These are phyloP conservation scores for Penicillium psychrofluorescens DNA, from an alignment of 495 filamentous ascomycete species.

Conservation along the genomic window DNA sequence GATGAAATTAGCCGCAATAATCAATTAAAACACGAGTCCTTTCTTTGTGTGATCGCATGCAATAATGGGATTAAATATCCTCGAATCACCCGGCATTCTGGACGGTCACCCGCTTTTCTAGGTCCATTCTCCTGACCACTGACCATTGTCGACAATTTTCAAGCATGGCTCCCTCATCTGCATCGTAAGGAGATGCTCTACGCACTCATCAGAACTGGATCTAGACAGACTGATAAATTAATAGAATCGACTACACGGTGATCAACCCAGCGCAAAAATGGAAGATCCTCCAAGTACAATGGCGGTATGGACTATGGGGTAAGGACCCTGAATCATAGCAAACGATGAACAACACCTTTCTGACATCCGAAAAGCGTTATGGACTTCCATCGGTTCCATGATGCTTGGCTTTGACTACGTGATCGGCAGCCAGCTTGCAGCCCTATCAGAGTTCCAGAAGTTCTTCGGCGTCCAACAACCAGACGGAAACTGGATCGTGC, in stretches of 20 bases:
- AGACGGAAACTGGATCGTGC: slow-evolving; percentile 8
- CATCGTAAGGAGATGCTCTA: no score
- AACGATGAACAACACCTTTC: background rate
- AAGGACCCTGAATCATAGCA: background rate
- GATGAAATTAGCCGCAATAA: no score
- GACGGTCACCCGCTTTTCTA: no score
- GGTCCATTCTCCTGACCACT: no score
- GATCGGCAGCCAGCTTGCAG: slow-evolving; percentile 13
- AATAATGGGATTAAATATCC: no score
- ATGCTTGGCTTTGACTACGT: slow-evolving; percentile 19
- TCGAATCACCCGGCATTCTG: no score
- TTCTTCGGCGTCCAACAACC: slow-evolving; percentile 8
- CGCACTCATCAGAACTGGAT: no score
- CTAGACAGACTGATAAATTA: no score
- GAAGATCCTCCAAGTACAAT: slow-evolving; percentile 10
- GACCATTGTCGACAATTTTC: no score
- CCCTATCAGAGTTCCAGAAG: slow-evolving; percentile 10
- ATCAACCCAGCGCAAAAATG: slow-evolving; percentile 8
- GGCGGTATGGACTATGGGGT: slow-evolving; percentile 12
- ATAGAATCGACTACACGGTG: slow-evolving; percentile 12
- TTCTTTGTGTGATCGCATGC: no score
- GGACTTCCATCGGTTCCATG: slow-evolving; percentile 13
- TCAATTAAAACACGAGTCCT: no score
- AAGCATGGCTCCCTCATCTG: no score
- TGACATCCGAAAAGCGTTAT: slow-evolving; percentile 6